Base-by-base conservation (phyloP, 2,329 filamentous ascomycete genomes). In the Magnaporthiopsis incrustans region DNA sequence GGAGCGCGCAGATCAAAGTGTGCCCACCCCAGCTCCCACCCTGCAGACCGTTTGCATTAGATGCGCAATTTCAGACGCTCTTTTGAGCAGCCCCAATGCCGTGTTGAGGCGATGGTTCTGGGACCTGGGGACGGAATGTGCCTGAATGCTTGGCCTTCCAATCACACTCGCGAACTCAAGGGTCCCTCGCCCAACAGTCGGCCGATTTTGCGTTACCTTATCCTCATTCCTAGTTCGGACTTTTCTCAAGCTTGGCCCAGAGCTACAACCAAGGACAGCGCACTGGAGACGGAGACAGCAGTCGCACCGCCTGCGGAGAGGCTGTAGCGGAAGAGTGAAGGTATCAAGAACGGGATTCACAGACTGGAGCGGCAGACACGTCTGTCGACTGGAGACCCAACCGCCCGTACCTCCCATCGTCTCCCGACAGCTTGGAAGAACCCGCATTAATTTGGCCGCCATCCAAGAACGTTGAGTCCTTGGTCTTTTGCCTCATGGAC, bases 361-460 rank as follows among this genome's bases (percentile, higher is more conserved):
- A 14, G 35, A 38, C 35, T 38, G 35, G 35, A 38, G 12, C 35
- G 35, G 35, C 35, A 30, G 38, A 44, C 38, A 15, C 38, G 38
- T 15, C 11, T 14, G 44, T 11, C 44, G 22, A 25, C 44, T n/a
- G 44, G 38, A 53, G 44, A 22, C n/a, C 22, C 44, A 22, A 18
- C 30, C 6, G 15, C 44, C 44, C 15, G 44, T 18, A 50, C 44
- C 22, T 53, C 44, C 58, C 26, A 60, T 60, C 30, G 14, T 15
- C 30, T 58, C 58, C 58, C 58, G 58, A 60, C 27, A 35, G 27
- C 12, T 27, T 35, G 58, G 58, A 18, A 60, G 44, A 22, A 25
- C 58, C 58, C 30, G 32, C 58, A 60, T 60, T 7, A 35, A 38
- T 35, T 60, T 60, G 58, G 30, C 58, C 22, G 22, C 58, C 15